phyloP scores from a whole-genome alignment of 345 rosid genomes.

The Eucalyptus leucophloia region DNA sequence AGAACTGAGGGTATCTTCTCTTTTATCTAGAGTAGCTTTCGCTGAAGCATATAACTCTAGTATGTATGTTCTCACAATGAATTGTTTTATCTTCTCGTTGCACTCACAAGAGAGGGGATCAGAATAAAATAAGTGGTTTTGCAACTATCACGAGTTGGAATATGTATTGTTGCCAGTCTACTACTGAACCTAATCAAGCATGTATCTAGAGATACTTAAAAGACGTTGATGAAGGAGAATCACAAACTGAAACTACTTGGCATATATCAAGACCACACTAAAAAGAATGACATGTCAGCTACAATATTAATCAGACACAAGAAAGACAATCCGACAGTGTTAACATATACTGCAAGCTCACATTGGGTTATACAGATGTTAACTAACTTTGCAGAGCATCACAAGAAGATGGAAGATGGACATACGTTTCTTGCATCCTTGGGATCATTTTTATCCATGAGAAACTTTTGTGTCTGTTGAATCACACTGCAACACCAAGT shows the following conservation, averaged over 20 bases:
- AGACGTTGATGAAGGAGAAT: neutral
- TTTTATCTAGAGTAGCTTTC: neutral
- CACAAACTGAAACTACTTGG: neutral
- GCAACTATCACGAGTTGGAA: neutral
- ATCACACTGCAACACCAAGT: constrained; percentile 36
- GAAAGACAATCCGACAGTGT: neutral
- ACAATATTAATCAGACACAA: neutral
- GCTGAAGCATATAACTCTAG: neutral
- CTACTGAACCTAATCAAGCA: neutral
- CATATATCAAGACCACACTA: neutral
- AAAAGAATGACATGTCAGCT: neutral
- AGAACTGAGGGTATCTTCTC: neutral
- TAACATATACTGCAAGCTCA: neutral
- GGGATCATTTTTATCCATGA: constrained; percentile 41
- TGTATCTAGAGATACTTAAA: neutral
- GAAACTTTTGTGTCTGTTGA: constrained; percentile 60
- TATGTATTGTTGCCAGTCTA: neutral
- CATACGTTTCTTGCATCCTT: constrained; percentile 65
- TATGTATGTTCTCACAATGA: neutral
- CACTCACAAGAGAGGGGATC: neutral
- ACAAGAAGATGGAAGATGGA: neutral
- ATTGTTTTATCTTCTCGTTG: neutral
- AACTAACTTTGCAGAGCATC: neutral
- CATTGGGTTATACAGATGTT: neutral
- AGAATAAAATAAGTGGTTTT: neutral